Base-by-base conservation (phyloP, 371 early-diverging fungal genomes). In the Rhizopus delemar region DNA sequence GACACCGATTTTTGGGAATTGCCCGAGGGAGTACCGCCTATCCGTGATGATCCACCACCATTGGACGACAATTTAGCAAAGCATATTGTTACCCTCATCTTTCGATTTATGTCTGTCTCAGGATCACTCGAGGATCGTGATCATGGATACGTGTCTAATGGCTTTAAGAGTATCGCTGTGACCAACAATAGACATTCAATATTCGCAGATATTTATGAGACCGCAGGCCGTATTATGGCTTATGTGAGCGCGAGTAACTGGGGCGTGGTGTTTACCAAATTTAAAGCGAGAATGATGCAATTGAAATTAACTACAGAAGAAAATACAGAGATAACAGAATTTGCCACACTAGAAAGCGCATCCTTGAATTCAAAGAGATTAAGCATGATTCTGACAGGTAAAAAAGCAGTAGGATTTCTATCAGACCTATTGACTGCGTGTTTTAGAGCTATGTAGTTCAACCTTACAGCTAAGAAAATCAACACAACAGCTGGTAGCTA, bases 191-290 rank as follows among this genome's bases (percentile, higher is more conserved):
- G 54, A 5, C 34, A 53, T 11, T 64, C 75, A 8, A 53, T 81
- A 6, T 73, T 74, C 9, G 60, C 61, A 16, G 83, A 82, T 46
- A 81, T 83, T 41, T 84, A 80, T 62, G 75, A 78, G 39, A 69
- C 82, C 4, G 88, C 91, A 0, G 84, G 88, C 45, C 71, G 84
- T 15, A 76, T 91, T 38, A 69, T 93, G 8, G 84, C 86, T 52
- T 91, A 86, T 65, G 77, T 90, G 15, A 86, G 88, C 52, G 90
- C 90, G 4, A 84, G 87, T 39, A 93, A 91, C 62, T 93, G 93
- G 93, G 36, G 72, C 35, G 74, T 88, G 8, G 83, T 90, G 8
- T 90, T 89, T 68, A 60, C 77, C 0, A 78, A 85, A 46, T 81
- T 91, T 32, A 89, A 84, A 57, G 69, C 69, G 13, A 60, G 81